Conservation (phyloP, 2,329 filamentous ascomycete genomes). For the Fusarium newnesense region DNA sequence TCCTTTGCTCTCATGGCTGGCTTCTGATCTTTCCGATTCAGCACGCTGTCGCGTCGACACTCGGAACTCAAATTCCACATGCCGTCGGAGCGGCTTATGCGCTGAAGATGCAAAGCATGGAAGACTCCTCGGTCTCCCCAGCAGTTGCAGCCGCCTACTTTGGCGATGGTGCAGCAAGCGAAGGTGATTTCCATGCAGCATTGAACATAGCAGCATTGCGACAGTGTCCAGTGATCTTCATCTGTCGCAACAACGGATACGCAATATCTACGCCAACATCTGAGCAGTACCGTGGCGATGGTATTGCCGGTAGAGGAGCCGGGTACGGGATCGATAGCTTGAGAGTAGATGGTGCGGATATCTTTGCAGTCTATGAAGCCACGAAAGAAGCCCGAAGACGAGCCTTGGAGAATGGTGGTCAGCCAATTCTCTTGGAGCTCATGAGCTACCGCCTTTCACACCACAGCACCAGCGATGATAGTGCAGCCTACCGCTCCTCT, state of each 20-base stretch:
- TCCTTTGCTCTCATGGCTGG: no score
- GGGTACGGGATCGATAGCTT: conserved; percentile 96
- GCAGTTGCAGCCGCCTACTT: conserved; percentile 83
- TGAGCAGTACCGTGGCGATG: conserved; percentile 91
- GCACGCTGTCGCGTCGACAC: no score
- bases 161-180: conserved; percentile 88
- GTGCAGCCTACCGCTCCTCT: neutral
- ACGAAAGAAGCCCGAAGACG: conserved; percentile 80
- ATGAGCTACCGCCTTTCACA: conserved; percentile 98
- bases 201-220: conserved; percentile 91
- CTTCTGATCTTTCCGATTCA: no score
- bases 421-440: conserved; percentile 88
- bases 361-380: conserved; percentile 86
- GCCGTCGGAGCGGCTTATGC: no score
- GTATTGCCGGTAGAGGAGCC: conserved; percentile 85
- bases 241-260: conserved; percentile 93
- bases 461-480: conserved; percentile 75
- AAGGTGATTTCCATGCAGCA: conserved; percentile 92
- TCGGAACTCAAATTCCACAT: no score
- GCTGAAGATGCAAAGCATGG: no score
- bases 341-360: conserved; percentile 92
- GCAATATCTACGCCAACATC: conserved; percentile 90
- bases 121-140: no score
- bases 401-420: conserved; percentile 81
- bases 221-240: conserved; percentile 85